Conservation (phyloP, 768 basidiomycete species). For the Russula earlei region DNA sequence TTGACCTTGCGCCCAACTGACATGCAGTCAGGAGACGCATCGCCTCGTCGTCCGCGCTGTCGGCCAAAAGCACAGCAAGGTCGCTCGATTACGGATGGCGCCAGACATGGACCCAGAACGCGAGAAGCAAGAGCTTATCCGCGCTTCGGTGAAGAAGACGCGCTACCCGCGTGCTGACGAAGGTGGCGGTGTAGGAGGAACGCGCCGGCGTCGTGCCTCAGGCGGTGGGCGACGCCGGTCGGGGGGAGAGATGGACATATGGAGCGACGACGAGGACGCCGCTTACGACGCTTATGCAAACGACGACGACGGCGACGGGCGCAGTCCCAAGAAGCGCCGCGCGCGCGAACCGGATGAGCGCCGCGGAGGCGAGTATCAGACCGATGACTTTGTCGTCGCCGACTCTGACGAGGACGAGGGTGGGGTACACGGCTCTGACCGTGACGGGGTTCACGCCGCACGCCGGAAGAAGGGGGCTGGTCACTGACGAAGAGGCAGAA, state of each 20-base stretch:
- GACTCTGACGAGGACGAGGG: constrained; percentile 46
- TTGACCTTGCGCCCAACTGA: constrained; percentile 80
- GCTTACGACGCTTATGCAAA: constrained; percentile 28
- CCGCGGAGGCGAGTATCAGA: constrained; percentile 63
- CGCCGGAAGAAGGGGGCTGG: constrained; percentile 26
- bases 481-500: constrained; percentile 30
- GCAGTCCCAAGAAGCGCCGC: constrained; percentile 36
- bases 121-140: constrained; percentile 59
- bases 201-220: constrained; percentile 33
- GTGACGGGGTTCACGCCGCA: not conserved
- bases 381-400: constrained; percentile 78
- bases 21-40: constrained; percentile 86
- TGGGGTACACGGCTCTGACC: constrained; percentile 8
- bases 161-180: constrained; percentile 45
- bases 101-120: constrained; percentile 75
- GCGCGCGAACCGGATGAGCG: constrained; percentile 34
- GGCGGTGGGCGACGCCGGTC: constrained; percentile 27
- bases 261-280: constrained; percentile 64
- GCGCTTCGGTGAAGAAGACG: constrained; percentile 53
- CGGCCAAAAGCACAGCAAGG: constrained; percentile 75
- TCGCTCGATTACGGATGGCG: constrained; percentile 68
- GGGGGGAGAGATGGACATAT: constrained; percentile 36
- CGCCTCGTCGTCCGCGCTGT: constrained; percentile 81
- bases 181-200: constrained; percentile 38
- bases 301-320: constrained; percentile 36